phyloP scores from a whole-genome alignment of 352 stramenopile species.

The Achlya hypogyna region DNA sequence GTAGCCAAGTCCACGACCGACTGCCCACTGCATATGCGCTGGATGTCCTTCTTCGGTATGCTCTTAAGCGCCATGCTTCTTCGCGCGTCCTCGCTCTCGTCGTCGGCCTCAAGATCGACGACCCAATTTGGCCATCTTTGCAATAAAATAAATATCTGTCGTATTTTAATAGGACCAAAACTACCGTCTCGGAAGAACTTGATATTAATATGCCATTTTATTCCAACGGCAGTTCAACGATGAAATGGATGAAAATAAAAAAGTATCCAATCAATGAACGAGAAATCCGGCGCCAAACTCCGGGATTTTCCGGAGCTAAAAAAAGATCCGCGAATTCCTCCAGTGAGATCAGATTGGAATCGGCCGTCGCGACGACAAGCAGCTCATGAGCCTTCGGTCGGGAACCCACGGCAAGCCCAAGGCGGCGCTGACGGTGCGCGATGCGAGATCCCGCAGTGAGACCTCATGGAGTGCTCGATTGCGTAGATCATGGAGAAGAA shows the following conservation, averaged over 20 bases:
- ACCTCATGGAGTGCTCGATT: background rate
- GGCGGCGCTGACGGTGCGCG: slow-evolving; percentile 43
- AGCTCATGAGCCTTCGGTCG: slow-evolving; percentile 3
- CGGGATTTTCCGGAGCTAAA: too few relatives aligned
- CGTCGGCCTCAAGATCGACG: background rate
- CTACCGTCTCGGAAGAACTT: too few relatives aligned
- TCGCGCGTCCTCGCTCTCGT: background rate
- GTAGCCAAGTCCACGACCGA: slow-evolving; percentile 91
- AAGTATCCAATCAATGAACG: background rate
- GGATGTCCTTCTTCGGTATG: slow-evolving; percentile 33
- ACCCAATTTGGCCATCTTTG: too few relatives aligned
- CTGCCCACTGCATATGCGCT: slow-evolving; percentile 84
- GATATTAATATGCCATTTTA: too few relatives aligned
- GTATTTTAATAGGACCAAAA: background rate
- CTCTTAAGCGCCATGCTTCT: background rate
- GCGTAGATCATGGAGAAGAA: slow-evolving; percentile 65
- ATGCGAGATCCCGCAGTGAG: background rate
- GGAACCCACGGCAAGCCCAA: slow-evolving; percentile 39
- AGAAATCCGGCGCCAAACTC: background rate
- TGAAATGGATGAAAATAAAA: background rate
- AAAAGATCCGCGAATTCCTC: background rate
- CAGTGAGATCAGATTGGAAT: background rate
- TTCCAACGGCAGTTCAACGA: too few relatives aligned
- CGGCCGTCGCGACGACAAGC: background rate
- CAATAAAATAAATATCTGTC: too few relatives aligned